These are phyloP conservation scores for Tolypocladium cylindrosporum DNA, from an alignment of 2,329 filamentous ascomycete species.

Conservation along the genomic window DNA sequence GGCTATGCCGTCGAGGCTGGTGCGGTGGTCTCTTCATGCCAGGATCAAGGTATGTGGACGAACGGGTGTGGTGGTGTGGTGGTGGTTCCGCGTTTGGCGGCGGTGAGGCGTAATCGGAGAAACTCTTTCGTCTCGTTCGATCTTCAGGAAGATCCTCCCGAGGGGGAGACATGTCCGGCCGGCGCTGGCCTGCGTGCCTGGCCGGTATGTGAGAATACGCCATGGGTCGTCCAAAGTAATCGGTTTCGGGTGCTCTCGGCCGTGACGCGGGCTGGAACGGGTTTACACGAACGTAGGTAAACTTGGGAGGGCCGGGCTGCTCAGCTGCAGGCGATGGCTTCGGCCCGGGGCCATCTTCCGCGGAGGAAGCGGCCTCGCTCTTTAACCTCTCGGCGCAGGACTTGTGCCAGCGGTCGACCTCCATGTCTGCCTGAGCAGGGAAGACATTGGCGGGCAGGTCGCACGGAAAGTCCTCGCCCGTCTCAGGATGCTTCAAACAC, in stretches of 20 bases:
- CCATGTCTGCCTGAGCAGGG: slow-evolving; percentile 61
- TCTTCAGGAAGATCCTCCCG: slow-evolving; percentile 30
- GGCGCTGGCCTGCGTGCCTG: slow-evolving; percentile 20
- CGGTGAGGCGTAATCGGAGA: slow-evolving; percentile 37
- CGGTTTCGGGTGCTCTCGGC: slow-evolving; percentile 18
- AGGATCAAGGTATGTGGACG: slow-evolving; percentile 23
- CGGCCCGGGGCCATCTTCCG: slow-evolving; percentile 5
- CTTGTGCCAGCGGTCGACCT: slow-evolving; percentile 83
- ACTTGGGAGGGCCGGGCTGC: slow-evolving; percentile 21
- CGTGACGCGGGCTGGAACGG: slow-evolving; percentile 17
- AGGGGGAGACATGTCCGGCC: slow-evolving; percentile 21
- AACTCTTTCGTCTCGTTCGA: slow-evolving; percentile 35
- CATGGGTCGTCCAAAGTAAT: slow-evolving; percentile 23
- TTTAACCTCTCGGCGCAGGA: slow-evolving; percentile 62
- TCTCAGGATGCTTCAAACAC: slow-evolving; percentile 63
- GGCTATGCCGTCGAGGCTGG: slow-evolving; percentile 36
- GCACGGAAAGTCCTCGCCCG: slow-evolving; percentile 55
- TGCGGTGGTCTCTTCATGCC: slow-evolving; percentile 17
- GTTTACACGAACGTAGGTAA: slow-evolving; percentile 25
- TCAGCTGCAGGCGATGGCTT: slow-evolving; percentile 15
- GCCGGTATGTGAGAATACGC: slow-evolving; percentile 31
- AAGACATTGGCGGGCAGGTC: slow-evolving; percentile 54
- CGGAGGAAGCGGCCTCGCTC: slow-evolving; percentile 37
- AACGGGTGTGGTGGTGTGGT: slow-evolving; percentile 14
- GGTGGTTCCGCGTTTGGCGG: slow-evolving; percentile 21